A percentile compares a stretch with the other conserved stretches of the same genome.
These are phyloP conservation scores for Eucalyptus tenuipes DNA, from an alignment of 345 rosid genomes.

Conservation along the genomic window DNA sequence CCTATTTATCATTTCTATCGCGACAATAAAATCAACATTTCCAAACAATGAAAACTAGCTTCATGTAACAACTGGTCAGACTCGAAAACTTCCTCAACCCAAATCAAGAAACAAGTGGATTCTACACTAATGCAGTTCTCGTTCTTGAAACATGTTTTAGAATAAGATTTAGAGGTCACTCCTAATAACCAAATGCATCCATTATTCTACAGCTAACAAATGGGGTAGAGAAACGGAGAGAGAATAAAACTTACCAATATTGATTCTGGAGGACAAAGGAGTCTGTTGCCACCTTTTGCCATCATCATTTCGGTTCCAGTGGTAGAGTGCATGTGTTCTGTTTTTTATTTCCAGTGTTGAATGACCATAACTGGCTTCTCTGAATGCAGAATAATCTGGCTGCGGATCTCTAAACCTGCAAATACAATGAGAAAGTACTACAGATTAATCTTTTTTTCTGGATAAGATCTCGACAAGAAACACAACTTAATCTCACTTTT, in stretches of 20 bases:
- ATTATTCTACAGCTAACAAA: background rate
- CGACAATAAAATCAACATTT: background rate
- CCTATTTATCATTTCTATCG: background rate
- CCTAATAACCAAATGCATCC: background rate
- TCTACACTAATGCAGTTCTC: background rate
- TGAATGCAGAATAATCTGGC: slow-evolving; percentile 85
- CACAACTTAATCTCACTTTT: background rate
- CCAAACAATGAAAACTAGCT: background rate
- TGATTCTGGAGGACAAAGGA: slow-evolving; percentile 52
- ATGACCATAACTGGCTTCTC: slow-evolving; percentile 96
- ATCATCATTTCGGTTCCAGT: slow-evolving; percentile 89
- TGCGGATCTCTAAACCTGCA: slow-evolving; percentile 79
- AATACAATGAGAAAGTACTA: background rate
- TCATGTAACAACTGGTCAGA: background rate
- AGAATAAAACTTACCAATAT: slow-evolving; percentile 43
- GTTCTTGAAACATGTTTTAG: background rate
- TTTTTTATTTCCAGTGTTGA: slow-evolving; percentile 77
- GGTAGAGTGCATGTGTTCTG: slow-evolving; percentile 80
- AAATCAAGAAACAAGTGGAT: background rate
- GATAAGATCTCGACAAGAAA: background rate
- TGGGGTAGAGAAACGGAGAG: background rate
- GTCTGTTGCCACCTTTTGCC: slow-evolving; percentile 69
- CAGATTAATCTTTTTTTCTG: background rate
- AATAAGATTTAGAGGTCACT: background rate
- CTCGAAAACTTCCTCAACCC: background rate